These are phyloP conservation scores for Dendrocalamus latiflorus DNA, from an alignment of 202 grass and related monocot species.

Conservation along the genomic window DNA sequence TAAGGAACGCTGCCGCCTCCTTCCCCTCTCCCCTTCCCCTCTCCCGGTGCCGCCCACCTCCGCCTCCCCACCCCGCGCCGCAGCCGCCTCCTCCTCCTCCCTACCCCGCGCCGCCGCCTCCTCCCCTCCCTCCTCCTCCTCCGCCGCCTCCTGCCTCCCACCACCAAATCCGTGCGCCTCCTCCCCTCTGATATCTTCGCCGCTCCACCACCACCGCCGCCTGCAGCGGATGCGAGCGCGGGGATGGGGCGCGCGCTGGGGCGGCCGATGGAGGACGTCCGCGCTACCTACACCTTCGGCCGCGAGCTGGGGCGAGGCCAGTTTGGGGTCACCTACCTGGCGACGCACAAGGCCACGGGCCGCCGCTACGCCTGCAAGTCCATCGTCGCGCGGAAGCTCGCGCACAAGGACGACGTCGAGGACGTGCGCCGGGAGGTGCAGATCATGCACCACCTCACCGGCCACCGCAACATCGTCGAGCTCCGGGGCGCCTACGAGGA, in stretches of 20 bases:
- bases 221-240: background rate
- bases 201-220: too few species aligned
- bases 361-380: constrained; percentile 72
- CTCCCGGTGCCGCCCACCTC: too few species aligned
- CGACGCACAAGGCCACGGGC: constrained; percentile 53
- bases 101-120: too few species aligned
- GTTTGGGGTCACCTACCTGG: constrained; percentile 85
- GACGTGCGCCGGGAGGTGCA: constrained; percentile 87
- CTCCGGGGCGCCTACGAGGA: constrained; percentile 77
- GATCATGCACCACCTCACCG: constrained; percentile 97
- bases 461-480: constrained; percentile 85
- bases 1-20: too few species aligned
- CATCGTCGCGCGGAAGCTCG: constrained; percentile 68
- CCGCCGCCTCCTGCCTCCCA: too few species aligned
- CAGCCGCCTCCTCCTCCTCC: too few species aligned
- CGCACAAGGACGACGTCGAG: constrained; percentile 63
- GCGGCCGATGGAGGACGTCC: constrained; percentile 67
- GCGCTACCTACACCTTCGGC: constrained; percentile 65
- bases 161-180: too few species aligned
- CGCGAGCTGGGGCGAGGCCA: constrained; percentile 68
- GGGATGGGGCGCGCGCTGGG: constrained; percentile 49
- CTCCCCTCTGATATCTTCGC: too few species aligned
- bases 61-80: too few species aligned
- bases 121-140: too few species aligned
- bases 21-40: too few species aligned